Conservation (phyloP, 75 land plant genomes). For the Cupressus sempervirens region DNA sequence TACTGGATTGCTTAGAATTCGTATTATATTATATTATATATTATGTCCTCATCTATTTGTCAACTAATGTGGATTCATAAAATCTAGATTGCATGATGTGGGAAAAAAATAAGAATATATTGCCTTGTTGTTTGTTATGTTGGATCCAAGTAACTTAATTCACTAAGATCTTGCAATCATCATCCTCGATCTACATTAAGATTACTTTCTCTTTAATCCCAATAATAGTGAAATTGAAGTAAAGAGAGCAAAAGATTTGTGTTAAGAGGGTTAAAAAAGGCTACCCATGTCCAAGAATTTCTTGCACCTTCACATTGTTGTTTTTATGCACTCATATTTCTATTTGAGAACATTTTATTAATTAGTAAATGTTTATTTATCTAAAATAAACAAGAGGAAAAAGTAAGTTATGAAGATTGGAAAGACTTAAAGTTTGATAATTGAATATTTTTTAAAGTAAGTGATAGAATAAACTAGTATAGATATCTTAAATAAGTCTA, state of each 20-base stretch:
- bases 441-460: no score
- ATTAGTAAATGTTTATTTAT: no score
- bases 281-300: neutral
- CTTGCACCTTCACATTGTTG: neutral
- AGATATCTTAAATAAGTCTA: no score
- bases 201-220: neutral
- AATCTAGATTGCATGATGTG: neutral
- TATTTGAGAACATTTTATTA: no score
- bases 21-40: neutral
- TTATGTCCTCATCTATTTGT: neutral
- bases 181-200: neutral
- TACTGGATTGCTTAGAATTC: neutral
- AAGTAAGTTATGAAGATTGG: no score
- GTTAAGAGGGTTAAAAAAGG: neutral
- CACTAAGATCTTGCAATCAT: neutral
- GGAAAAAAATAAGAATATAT: neutral
- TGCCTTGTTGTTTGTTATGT: neutral
- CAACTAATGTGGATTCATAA: neutral
- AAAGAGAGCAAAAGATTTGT: neutral
- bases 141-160: neutral
- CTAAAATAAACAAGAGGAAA: no score
- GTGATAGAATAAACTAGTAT: no score
- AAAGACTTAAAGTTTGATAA: no score
- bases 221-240: neutral
- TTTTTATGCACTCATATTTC: neutral